Evolutionary conservation across 2,329 filamentous ascomycete species (phyloP).

Genomic region (Microdochium paspali): DNA sequence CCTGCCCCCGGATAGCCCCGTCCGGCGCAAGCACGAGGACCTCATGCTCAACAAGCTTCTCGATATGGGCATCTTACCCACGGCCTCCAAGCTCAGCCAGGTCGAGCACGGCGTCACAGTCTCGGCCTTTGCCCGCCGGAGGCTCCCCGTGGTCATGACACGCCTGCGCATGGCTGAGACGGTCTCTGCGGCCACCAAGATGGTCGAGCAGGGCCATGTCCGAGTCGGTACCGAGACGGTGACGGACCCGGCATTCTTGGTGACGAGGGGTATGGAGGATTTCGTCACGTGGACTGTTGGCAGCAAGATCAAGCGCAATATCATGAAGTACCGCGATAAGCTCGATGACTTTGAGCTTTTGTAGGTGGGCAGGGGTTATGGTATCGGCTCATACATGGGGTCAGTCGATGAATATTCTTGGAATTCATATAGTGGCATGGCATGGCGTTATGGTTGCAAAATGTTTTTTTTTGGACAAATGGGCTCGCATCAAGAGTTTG

Average conservation of each 20-base stretch:
- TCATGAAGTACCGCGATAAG: constrained; percentile 90
- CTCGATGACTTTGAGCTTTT: constrained; percentile 92
- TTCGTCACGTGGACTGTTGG: constrained; percentile 95
- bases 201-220: constrained; percentile 92
- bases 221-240: constrained; percentile 84
- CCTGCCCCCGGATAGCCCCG: constrained; percentile 68
- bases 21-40: constrained; percentile 76
- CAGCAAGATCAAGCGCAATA: constrained; percentile 94
- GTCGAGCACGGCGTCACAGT: constrained; percentile 88
- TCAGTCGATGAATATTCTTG: not conserved
- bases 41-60: constrained; percentile 85
- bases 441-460: constrained; percentile 14
- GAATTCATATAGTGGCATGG: constrained; percentile 4
- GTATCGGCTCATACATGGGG: not conserved
- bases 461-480: too few relatives aligned
- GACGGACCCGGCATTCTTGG: constrained; percentile 81
- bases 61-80: constrained; percentile 79
- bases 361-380: constrained; percentile 27
- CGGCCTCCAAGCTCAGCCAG: constrained; percentile 66
- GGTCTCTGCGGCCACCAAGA: constrained; percentile 72
- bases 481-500: too few relatives aligned
- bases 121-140: constrained; percentile 72
- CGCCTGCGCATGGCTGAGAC: constrained; percentile 85
- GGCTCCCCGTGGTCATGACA: constrained; percentile 87
- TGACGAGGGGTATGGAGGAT: constrained; percentile 86